Base-by-base conservation (phyloP, 1,139 yeast genomes). In the Hansenula lynferdii region DNA sequence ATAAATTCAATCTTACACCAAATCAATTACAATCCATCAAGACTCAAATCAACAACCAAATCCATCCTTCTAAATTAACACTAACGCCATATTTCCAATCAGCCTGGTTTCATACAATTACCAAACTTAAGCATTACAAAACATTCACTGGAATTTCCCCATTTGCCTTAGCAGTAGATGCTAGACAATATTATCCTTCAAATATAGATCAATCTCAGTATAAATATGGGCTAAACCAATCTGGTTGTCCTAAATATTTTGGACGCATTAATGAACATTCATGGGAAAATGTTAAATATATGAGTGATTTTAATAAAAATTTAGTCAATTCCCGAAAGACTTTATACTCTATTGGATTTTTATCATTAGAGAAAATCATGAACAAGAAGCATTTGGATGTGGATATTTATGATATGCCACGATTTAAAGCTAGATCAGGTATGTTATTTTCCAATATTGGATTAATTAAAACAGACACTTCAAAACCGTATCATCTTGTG, bases 31-130 rank as follows among this genome's bases (percentile, higher is more conserved):
- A 14, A 3, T 4, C 17, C 10, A 30, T 30, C 14, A 20, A 30
- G 19, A 6, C 11, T n/a, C 6, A 3, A 2, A n/a, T 16, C 8
- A 3, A 6, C 7, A 20, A 29, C 12, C 10, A 19, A 20, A 14
- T 6, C 2, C 8, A 29, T 8, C 8, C 10, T 6, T 22, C 24
- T 14, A 32, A 24, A 18, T 24, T 32, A 18, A 32, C 35, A 3
- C 7, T 32, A 11, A 32, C 35, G 8, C 28, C 35, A 18, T 32
- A 24, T 16, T n/a, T 32, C 10, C 35, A 32, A 24, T 9, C 21
- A 3, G 28, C 23, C 5, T 32, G 35, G 35, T 8, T 32, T 3
- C 11, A 32, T 18, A 27, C 18, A 10, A 7, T 8, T 6, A 12
- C 17, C 5, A 19, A 18, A 6, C 4, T n/a, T 2, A 5, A 6